Evolutionary conservation across 78 protist genomes (phyloP).

Genomic region (Planoprotostelium fungivorum): DNA sequence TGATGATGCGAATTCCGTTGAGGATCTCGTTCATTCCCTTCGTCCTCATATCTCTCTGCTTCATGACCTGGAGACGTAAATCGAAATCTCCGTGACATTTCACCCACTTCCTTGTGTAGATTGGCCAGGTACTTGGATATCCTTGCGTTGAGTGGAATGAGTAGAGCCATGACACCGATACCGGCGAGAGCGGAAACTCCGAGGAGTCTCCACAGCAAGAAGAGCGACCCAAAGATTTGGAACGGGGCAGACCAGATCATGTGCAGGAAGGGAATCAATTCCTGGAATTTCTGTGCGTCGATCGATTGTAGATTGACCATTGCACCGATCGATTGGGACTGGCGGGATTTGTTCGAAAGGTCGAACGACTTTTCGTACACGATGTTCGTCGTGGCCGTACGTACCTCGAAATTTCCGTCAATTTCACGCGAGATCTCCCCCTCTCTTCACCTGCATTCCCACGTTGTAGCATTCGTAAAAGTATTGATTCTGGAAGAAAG

Average conservation of each 20-base stretch:
- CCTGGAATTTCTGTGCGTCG: slow-evolving; percentile 76
- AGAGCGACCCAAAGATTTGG: slow-evolving; percentile 50
- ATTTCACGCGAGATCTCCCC: not conserved
- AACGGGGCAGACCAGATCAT: slow-evolving; percentile 71
- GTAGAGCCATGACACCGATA: slow-evolving; percentile 6
- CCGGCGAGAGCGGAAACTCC: slow-evolving; percentile 34
- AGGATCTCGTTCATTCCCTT: slow-evolving; percentile 67
- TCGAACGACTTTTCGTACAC: not conserved
- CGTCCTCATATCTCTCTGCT: slow-evolving; percentile 46
- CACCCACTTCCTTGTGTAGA: slow-evolving; percentile 11
- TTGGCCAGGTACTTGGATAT: slow-evolving; percentile 3
- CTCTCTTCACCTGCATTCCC: slow-evolving; percentile 33
- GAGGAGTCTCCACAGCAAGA: slow-evolving; percentile 9
- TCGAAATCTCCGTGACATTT: not conserved
- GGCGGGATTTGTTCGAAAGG: not conserved
- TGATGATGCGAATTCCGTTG: slow-evolving; percentile 68
- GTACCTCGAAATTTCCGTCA: not conserved
- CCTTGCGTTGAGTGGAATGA: slow-evolving; percentile 28
- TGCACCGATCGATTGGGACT: slow-evolving; percentile 58
- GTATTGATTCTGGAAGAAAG: slow-evolving; percentile 15
- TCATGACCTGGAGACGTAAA: slow-evolving; percentile 12
- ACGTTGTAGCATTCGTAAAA: slow-evolving; percentile 39
- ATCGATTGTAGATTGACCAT: slow-evolving; percentile 77
- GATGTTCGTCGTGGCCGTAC: not conserved
- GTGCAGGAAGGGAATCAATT: slow-evolving; percentile 62